Conservation (phyloP, 805 yeast genomes). For the Debaryomyces hansenii region DNA sequence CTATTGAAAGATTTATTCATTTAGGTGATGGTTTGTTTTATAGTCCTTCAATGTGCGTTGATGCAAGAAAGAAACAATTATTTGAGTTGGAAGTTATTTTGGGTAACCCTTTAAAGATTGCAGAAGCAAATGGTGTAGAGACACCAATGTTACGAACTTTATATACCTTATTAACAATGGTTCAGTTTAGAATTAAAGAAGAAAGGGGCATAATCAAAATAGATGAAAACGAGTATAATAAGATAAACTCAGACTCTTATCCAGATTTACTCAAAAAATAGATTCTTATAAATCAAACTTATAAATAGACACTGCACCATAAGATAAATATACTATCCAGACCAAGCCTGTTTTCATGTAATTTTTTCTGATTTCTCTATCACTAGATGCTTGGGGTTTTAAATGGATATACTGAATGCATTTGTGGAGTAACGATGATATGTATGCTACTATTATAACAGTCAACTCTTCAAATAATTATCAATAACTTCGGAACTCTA, state of each 20-base stretch:
- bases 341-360: no score
- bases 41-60: constrained; percentile 43
- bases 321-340: constrained; percentile 25
- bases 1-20: constrained; percentile 51
- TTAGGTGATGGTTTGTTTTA: constrained; percentile 45
- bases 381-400: no score
- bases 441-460: no score
- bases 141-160: constrained; percentile 62
- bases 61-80: constrained; percentile 34
- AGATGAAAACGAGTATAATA: constrained; percentile 21
- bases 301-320: no score
- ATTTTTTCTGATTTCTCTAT: no score
- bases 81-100: constrained; percentile 41
- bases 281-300: background rate
- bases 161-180: constrained; percentile 58
- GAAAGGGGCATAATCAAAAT: constrained; percentile 40
- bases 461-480: no score
- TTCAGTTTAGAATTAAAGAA: constrained; percentile 65
- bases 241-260: constrained; percentile 17
- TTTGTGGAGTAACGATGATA: no score
- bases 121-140: constrained; percentile 34
- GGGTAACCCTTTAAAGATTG: constrained; percentile 41
- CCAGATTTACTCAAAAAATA: constrained; percentile 7
- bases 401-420: no score
- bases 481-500: no score